Evolutionary conservation across 768 basidiomycete genomes (phyloP).

Genomic region (Naganishia onofrii): DNA sequence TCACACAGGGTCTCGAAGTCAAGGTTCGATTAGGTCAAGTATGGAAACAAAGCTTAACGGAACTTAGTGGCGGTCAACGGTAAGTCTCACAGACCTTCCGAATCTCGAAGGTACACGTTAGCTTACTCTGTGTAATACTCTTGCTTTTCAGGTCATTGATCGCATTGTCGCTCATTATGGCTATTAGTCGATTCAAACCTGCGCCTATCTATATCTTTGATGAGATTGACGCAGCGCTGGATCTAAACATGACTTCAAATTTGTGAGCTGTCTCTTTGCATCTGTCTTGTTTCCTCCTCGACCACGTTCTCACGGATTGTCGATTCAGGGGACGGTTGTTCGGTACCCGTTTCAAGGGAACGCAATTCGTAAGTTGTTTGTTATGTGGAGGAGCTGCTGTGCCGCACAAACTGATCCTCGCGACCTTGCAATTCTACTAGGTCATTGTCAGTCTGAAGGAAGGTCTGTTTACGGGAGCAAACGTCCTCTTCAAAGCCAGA

Average conservation of each 20-base stretch:
- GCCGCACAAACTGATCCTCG: neutral
- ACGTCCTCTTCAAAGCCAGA: conserved; percentile 86
- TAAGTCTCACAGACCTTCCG: conserved; percentile 51
- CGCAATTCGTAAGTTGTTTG: conserved; percentile 57
- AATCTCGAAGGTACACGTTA: neutral
- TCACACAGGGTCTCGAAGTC: conserved; percentile 94
- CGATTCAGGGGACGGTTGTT: conserved; percentile 73
- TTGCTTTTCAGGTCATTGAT: conserved; percentile 79
- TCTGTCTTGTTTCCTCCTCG: too few relatives aligned
- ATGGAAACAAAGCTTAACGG: conserved; percentile 97
- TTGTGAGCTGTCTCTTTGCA: conserved; percentile 7
- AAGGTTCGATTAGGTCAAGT: conserved; percentile 91
- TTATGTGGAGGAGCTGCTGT: neutral
- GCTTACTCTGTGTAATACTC: neutral
- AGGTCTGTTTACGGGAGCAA: conserved; percentile 94
- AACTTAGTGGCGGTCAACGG: conserved; percentile 96
- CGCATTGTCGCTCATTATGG: conserved; percentile 96
- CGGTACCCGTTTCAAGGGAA: conserved; percentile 92
- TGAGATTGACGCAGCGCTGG: conserved; percentile 96
- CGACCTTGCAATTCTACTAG: neutral
- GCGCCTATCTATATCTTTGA: conserved; percentile 99
- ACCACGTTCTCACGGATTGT: neutral
- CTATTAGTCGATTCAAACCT: conserved; percentile 96
- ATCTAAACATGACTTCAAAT: conserved; percentile 72
- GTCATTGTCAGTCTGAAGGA: conserved; percentile 97